Base-by-base conservation (phyloP, 2,329 filamentous ascomycete genomes). In the Diaporthe aspalathi region DNA sequence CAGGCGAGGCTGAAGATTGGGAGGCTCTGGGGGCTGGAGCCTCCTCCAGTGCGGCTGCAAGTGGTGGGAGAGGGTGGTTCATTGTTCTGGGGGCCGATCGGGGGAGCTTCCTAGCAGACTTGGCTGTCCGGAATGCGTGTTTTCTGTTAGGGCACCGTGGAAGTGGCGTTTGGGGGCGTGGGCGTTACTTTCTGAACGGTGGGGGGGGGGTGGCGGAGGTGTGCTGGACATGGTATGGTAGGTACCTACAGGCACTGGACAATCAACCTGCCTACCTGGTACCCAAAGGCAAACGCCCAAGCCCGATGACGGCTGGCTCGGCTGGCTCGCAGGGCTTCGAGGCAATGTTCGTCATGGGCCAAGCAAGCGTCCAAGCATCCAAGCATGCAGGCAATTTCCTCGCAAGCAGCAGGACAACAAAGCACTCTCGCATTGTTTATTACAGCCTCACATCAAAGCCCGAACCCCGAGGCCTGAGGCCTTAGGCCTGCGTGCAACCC, bases 311-410 rank as follows among this genome's bases (percentile, higher is more conserved):
- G 60, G 43, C 43, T 63, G 43, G 27, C 20, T 16, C 20, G 43
- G 20, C 9, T 22, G 57, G 57, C 57, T 43, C 60, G 12, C 27
- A 35, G 11, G 7, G 20, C 11, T n/a, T n/a, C n/a, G n/a, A n/a
- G n/a, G n/a, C n/a, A 5, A 38, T 53, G 29, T 24, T 65, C n/a
- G 60, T 65, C 60, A 65, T 65, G 11, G 20, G 60, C 60, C 60
- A 63, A 49, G 60, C 60, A 35, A 63, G 57, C 57, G 2, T 9
- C 43, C 40, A 63, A 32, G 57, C 57, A 63, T n/a, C 57, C 56
- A 63, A 32, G 57, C 57, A 63, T n/a, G 40, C 56, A 62, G 22
- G 56, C 54, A 60, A 6, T 38, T 17, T 20, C 24, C 38, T 17
- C 5, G 22, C 12, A 12, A 20, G 7, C 38, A 29, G 54, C 54